These are phyloP conservation scores for Drechmeria coniospora DNA, from an alignment of 2,329 filamentous ascomycete genomes.

Conservation along the genomic window DNA sequence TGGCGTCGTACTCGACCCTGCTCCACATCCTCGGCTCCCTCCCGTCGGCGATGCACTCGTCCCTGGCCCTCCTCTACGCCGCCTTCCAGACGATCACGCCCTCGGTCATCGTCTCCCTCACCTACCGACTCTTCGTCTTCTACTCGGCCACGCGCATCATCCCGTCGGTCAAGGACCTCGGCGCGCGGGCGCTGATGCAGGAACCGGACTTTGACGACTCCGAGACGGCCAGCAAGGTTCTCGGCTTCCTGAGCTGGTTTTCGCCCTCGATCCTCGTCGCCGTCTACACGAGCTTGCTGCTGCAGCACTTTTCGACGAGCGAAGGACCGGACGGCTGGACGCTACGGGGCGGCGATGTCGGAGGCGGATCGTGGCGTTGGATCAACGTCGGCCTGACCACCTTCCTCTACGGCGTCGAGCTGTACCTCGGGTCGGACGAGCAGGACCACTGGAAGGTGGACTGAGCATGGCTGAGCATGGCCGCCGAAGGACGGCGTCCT, in stretches of 20 bases:
- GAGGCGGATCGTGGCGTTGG: slow-evolving; percentile 85
- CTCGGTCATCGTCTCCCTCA: slow-evolving; percentile 85
- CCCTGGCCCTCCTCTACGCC: slow-evolving; percentile 73
- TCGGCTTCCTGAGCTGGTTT: slow-evolving; percentile 84
- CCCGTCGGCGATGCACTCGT: slow-evolving; percentile 70
- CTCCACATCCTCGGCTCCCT: slow-evolving; percentile 69
- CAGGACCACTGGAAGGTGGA: slow-evolving; percentile 93
- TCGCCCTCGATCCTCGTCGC: slow-evolving; percentile 88
- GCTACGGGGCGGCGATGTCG: slow-evolving; percentile 61
- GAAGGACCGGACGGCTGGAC: slow-evolving; percentile 67
- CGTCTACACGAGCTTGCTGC: slow-evolving; percentile 85
- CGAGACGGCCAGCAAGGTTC: slow-evolving; percentile 63
- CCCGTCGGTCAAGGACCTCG: slow-evolving; percentile 76
- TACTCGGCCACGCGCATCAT: slow-evolving; percentile 95
- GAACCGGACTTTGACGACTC: slow-evolving; percentile 76
- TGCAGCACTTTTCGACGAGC: slow-evolving; percentile 84
- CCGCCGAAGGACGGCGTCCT: too few relatives aligned
- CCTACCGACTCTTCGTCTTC: slow-evolving; percentile 87
- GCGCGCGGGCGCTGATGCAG: slow-evolving; percentile 66
- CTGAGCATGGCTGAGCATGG: slow-evolving; percentile 27
- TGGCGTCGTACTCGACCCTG: slow-evolving; percentile 92
- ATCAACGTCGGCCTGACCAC: slow-evolving; percentile 82
- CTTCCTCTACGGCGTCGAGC: slow-evolving; percentile 75
- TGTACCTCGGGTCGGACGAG: slow-evolving; percentile 74
- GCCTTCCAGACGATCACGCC: slow-evolving; percentile 93